Base-by-base conservation (phyloP, 139 green algal species). In the Zygnema circumcarinatum region DNA sequence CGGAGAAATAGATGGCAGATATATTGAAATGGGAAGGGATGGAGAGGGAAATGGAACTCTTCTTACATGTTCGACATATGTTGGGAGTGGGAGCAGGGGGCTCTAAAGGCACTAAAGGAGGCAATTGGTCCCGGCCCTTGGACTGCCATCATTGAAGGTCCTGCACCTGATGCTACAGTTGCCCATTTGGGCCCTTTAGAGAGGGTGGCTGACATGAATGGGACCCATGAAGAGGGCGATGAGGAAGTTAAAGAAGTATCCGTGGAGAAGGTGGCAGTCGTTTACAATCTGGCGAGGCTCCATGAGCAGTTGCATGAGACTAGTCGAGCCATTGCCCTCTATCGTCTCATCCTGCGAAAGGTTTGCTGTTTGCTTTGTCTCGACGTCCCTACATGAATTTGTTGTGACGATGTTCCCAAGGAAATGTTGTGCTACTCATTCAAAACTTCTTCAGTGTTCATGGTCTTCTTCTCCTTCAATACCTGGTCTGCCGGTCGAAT, bases 221-320 rank as follows among this genome's bases (percentile, higher is more conserved):
- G 52, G 56, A 73, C 73, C 38, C 41, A n/a, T 41, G 76, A 53
- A 42, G 86, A 35, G 11, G 0, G 62, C 84, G 35, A 32, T 2
- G 35, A 87, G 41, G 36, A 74, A 33, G 36, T 74, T 31, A 72
- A 38, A 1, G 81, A 84, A 54, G 47, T 89, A 74, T 36, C 56
- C 33, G 22, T 62, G 76, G 90, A 92, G 32, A 87, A 91, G 73
- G 86, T 96, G 21, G 97, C 95, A 1, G 81, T 97, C 40, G 91
- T 81, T 3, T 98, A 95, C 92, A 98, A 98, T 90, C 62, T 92
- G 81, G 96, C 92, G 0, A 90, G 96, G 1, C 75, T 97, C 47
- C 85, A 92, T 47, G 96, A 98, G 89, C 33, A 69, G 54, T 29
- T 31, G n/a, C 36, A 82, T 35, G 62, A 81, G 29, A 38, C 36